phyloP scores from a whole-genome alignment of 768 basidiomycete species.

The Suillus clintonianus region DNA sequence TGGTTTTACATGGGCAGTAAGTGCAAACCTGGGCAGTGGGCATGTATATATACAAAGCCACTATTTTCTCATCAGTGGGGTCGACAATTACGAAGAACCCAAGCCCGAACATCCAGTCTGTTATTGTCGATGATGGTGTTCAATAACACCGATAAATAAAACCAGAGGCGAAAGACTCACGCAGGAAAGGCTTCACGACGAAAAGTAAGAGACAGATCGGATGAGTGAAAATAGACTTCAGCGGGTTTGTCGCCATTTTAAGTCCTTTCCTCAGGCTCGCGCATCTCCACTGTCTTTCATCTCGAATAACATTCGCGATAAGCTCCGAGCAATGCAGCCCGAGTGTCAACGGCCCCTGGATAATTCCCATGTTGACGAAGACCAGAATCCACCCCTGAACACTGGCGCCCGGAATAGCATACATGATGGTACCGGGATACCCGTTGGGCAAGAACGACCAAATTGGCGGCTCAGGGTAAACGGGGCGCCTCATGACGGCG shows the following conservation, averaged over 20 bases:
- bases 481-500: too few relatives aligned
- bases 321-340: slow-evolving; percentile 31
- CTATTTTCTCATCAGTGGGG: too few relatives aligned
- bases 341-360: slow-evolving; percentile 32
- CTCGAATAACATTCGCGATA: slow-evolving; percentile 29
- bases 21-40: slow-evolving; percentile 25
- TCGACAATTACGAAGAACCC: slow-evolving; percentile 15
- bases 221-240: slow-evolving; percentile 22
- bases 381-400: slow-evolving; percentile 26
- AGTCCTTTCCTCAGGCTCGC: slow-evolving; percentile 18
- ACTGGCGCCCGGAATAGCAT: slow-evolving; percentile 21
- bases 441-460: slow-evolving; percentile 28
- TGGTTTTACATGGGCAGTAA: not conserved
- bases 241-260: slow-evolving; percentile 17
- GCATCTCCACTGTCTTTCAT: slow-evolving; percentile 27
- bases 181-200: slow-evolving; percentile 23
- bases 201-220: slow-evolving; percentile 18
- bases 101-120: slow-evolving; percentile 35
- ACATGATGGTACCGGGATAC: slow-evolving; percentile 21
- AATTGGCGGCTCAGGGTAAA: too few relatives aligned
- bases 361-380: slow-evolving; percentile 23
- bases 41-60: slow-evolving; percentile 10
- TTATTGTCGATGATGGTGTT: not conserved
- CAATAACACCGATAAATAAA: not conserved
- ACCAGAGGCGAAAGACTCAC: slow-evolving; percentile 13